phyloP scores from a whole-genome alignment of 208 protist genomes.

The Trichomonas tenax region DNA sequence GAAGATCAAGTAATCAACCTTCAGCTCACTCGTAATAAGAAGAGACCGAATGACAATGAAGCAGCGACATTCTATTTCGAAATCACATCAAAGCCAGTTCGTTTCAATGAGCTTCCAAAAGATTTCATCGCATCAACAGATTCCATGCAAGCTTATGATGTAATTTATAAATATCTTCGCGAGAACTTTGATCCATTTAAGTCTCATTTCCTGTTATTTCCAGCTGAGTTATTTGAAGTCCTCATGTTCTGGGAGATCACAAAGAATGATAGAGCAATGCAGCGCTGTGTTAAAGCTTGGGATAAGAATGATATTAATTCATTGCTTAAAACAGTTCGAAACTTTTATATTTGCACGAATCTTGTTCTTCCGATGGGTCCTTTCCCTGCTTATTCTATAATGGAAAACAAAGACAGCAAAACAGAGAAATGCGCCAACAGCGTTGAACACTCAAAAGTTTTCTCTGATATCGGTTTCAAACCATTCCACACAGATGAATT shows the following conservation, averaged over 20 bases:
- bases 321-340: background rate
- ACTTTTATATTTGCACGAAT: background rate
- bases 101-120: background rate
- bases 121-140: background rate
- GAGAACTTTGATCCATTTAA: background rate
- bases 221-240: too few species aligned
- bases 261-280: background rate
- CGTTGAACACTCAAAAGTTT: background rate
- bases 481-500: constrained; percentile 14
- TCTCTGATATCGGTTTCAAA: background rate
- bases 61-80: background rate
- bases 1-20: background rate
- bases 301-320: background rate
- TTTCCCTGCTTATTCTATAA: background rate
- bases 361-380: background rate
- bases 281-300: background rate
- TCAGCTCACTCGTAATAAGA: background rate
- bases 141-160: background rate
- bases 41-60: background rate
- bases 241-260: background rate
- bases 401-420: background rate
- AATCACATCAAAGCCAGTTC: background rate
- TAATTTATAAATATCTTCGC: background rate
- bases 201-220: background rate
- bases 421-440: background rate